Base-by-base conservation (phyloP, 1,284 basidiomycete genomes). In the Naganishia sp. region DNA sequence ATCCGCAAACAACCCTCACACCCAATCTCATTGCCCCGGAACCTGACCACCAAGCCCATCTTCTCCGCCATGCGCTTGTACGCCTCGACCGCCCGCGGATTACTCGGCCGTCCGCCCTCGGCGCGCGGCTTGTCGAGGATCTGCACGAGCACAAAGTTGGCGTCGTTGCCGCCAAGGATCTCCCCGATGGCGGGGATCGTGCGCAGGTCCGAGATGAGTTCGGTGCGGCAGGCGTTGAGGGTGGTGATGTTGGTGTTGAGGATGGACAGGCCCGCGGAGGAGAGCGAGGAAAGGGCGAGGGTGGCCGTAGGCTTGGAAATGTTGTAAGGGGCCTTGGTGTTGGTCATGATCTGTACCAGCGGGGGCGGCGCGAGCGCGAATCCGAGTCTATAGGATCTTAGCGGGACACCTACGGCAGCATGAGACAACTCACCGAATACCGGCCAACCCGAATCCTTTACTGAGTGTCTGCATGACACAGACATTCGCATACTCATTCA, bases 261-360 rank as follows among this genome's bases (percentile, higher is more conserved):
- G 18, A 79, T 73, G 0, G 77, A 74, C 15, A 96, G 73, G 6
- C 90, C 88, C 15, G 80, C 74, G 0, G 86, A 82, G 0, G 89
- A 86, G 42, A 92, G 84, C 0, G 95, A 92, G 11, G 89, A 84
- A 15, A 89, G 81, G 0, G 93, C 94, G 35, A 98, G 85, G 54
- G 86, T 82, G 7, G 95, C 92, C 2, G 93, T 92, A 0, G 94
- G 94, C 0, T 89, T 86, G 15, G 94, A 95, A 71, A 99, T 88
- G 79, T 97, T 97, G 83, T 99, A 99, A 0, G 95, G 95, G 0
- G 95, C 96, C 79, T 99, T 99, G 61, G 95, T 92, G 79, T 98
- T 99, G 73, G 88, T 88, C 68, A 99, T 86, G 71, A 98, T 86
- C 76, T 95, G 94, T 55, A 97, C 88, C 21, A 98, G 82, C 0